Conservation (phyloP, 2,329 filamentous ascomycete species). For the Lecanicillium sp. region DNA sequence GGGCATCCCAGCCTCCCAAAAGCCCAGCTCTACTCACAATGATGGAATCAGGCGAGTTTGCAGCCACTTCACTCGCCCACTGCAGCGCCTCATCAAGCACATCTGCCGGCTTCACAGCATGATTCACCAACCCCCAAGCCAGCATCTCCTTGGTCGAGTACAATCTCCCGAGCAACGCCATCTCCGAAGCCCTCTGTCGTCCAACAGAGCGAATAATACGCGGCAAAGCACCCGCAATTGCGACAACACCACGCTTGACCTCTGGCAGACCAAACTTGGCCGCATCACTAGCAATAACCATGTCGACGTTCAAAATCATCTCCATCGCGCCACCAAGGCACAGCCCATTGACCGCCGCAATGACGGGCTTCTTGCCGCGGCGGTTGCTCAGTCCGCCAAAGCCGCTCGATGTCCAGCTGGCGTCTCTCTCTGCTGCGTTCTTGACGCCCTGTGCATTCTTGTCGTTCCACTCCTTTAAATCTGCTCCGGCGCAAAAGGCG, state of each 20-base stretch:
- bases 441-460: constrained; percentile 23
- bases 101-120: constrained; percentile 38
- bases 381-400: constrained; percentile 61
- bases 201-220: constrained; percentile 59
- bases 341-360: constrained; percentile 68
- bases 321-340: constrained; percentile 72
- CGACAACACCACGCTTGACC: constrained; percentile 61
- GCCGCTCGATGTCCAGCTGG: constrained; percentile 34
- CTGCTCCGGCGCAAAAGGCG: constrained; percentile 61
- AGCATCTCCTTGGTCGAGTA: constrained; percentile 52
- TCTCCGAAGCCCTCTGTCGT: constrained; percentile 60
- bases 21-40: constrained; percentile 66
- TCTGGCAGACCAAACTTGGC: constrained; percentile 65
- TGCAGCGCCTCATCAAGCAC: constrained; percentile 51
- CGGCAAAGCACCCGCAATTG: constrained; percentile 62
- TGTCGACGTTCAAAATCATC: constrained; percentile 65
- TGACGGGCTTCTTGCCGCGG: constrained; percentile 62
- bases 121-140: constrained; percentile 64
- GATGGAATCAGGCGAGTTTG: constrained; percentile 66
- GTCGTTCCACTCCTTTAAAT: constrained; percentile 55
- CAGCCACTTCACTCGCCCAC: constrained; percentile 53
- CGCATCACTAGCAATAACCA: constrained; percentile 51
- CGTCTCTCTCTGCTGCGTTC: constrained; percentile 7
- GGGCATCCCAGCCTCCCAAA: constrained; percentile 62
- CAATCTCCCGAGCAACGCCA: constrained; percentile 56